A percentile compares a stretch with the other conserved stretches of the same genome.
Evolutionary conservation across 257 asterid genomes (phyloP).

Genomic region (Fraxinus pennsylvanica): DNA sequence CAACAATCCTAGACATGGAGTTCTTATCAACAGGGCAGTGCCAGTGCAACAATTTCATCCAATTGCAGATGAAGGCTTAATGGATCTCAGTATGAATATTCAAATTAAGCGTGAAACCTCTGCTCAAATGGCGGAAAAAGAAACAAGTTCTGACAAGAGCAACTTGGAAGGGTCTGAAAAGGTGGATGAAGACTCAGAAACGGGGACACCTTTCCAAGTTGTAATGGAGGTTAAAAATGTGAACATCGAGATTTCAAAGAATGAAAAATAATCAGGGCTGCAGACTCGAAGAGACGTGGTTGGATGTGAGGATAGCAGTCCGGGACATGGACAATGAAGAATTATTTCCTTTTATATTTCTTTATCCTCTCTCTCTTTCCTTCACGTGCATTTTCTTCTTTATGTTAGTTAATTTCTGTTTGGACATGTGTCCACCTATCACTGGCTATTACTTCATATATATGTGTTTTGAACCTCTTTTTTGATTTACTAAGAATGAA

Average conservation of each 20-base stretch:
- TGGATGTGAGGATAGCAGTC: conserved; percentile 41
- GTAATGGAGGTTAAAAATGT: conserved; percentile 32
- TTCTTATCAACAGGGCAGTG: conserved; percentile 9
- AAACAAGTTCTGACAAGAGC: conserved; percentile 28
- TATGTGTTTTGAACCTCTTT: no score
- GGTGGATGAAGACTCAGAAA: neutral
- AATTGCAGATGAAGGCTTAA: conserved; percentile 13
- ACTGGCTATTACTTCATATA: no score
- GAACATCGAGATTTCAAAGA: conserved; percentile 36
- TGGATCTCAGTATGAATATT: conserved; percentile 29
- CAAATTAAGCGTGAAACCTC: conserved; percentile 32
- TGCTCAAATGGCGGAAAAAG: conserved; percentile 5
- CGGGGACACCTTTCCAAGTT: conserved; percentile 25
- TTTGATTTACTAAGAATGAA: no score
- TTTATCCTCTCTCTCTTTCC: no score
- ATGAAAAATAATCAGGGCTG: conserved; percentile 34
- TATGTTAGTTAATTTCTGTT: no score
- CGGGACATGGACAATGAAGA: conserved; percentile 39
- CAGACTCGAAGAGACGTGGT: conserved; percentile 2
- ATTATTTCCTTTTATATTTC: neutral
- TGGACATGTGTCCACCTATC: no score
- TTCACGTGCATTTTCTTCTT: no score
- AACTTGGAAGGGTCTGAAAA: conserved; percentile 36
- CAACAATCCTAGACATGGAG: conserved; percentile 26
- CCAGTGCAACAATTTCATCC: conserved; percentile 13